These are phyloP conservation scores for Venturia carpophila DNA, from an alignment of 2,329 filamentous ascomycete genomes.

Conservation along the genomic window DNA sequence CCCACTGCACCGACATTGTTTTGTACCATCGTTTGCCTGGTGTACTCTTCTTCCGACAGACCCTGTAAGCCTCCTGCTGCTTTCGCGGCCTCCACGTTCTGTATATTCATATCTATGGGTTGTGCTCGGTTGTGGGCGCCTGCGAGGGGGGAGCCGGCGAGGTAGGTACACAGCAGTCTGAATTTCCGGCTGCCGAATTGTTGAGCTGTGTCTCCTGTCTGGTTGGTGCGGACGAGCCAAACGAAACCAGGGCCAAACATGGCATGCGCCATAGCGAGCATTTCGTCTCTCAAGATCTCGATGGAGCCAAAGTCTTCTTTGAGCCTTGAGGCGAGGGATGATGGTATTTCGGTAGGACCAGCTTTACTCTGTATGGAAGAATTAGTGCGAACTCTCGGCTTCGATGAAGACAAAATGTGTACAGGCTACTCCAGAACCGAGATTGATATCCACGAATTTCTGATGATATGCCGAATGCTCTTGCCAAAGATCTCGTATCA, in stretches of 20 bases:
- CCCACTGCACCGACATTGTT: constrained; percentile 38
- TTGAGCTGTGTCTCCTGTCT: constrained; percentile 34
- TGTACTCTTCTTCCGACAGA: background rate
- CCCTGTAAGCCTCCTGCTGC: constrained; percentile 20
- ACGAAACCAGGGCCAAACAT: constrained; percentile 98
- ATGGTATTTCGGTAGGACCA: background rate
- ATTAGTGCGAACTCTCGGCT: background rate
- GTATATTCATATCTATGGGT: constrained; percentile 61
- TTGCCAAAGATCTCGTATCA: background rate
- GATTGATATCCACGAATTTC: too few relatives aligned
- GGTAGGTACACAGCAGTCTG: constrained; percentile 79
- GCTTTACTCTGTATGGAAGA: constrained; percentile 22
- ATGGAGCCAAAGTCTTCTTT: constrained; percentile 69
- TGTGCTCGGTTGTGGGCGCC: constrained; percentile 73
- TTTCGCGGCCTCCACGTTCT: constrained; percentile 24
- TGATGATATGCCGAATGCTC: too few relatives aligned
- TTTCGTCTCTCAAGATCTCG: constrained; percentile 71
- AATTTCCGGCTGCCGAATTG: constrained; percentile 23
- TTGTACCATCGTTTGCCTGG: constrained; percentile 20
- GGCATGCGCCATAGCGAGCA: constrained; percentile 69
- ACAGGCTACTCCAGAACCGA: too few relatives aligned
- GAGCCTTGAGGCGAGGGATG: constrained; percentile 42
- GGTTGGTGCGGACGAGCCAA: constrained; percentile 64
- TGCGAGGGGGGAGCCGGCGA: constrained; percentile 81
- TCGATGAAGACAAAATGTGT: too few relatives aligned